Evolutionary conservation across 2,329 filamentous ascomycete species (phyloP), one percentile per base, ranked within the genome.

Genomic region (Thyridium curvatum): DNA sequence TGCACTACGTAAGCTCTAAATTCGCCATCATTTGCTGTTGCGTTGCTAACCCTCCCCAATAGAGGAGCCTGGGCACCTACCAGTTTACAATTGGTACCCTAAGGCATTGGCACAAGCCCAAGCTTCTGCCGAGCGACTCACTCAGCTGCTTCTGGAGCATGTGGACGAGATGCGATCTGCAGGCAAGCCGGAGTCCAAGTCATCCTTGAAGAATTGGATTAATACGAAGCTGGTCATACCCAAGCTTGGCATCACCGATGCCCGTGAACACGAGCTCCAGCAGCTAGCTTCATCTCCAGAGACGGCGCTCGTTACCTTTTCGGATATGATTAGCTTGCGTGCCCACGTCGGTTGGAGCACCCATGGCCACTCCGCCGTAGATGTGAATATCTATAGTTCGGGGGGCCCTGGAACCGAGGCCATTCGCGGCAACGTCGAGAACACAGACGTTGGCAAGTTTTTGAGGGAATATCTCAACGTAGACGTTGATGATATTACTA

Each of bases 311-410:
- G 61, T 71, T 4, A 66, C 75, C 2, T 86, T 97, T 55, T 81
- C 89, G 0, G 82, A 87, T 53, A 91, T 98, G 68, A 78, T 97
- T 50, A 94, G 86, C 50, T 75, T 85, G 4, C 79, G 93, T 43
- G 86, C 90, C 2, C 88, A 94, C 55, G 78, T 95, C 32, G 94
- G 93, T 12, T 98, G 93, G 93, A 83, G 78, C 46, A 95, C 90
- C 0, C 91, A 96, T 59, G 93, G 93, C 18, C 93, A 98, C 65
- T 85, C 83, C 15, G 93, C 84, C 37, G 89, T 93, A 8, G 93
- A 98, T 57, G 93, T 98, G 35, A 98, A 98, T 61, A 87, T 98
- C 49, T 98, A 97, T 65, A 84, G 86, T 38, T 90, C 85, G 0
- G 71, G 72, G 34, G 81, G 86, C 4, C 71, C 77, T 0, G 71